Percentiles rank a stretch among this genome's conserved stretches.
Conservation (phyloP, 2,329 filamentous ascomycete genomes). For the Exophiala lecanii-corni region DNA sequence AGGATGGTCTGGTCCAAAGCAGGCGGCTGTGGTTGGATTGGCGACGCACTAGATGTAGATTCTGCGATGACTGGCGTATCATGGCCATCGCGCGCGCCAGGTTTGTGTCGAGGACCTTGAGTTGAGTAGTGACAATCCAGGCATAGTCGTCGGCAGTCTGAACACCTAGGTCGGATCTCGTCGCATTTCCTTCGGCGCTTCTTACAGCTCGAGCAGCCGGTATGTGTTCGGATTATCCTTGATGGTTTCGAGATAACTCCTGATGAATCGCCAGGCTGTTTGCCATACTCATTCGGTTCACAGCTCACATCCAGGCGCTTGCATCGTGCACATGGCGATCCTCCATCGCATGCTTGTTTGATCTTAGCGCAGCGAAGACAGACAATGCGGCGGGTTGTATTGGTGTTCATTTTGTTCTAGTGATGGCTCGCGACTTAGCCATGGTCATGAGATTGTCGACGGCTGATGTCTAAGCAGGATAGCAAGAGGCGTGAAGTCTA, state of each 20-base stretch:
- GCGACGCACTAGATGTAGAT: conserved; percentile 22
- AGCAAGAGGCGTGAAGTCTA: too few species aligned
- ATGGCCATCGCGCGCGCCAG: too few species aligned
- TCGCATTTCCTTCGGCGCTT: conserved; percentile 22
- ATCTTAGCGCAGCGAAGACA: conserved; percentile 12
- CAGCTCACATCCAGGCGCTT: conserved; percentile 24
- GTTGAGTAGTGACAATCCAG: conserved; percentile 12
- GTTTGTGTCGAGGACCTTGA: not conserved
- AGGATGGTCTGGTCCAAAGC: conserved; percentile 13
- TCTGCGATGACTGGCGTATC: conserved; percentile 28
- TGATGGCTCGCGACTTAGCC: too few species aligned
- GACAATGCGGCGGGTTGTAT: conserved; percentile 1
- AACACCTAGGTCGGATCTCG: conserved; percentile 25
- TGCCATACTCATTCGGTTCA: conserved; percentile 18
- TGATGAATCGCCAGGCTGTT: not conserved
- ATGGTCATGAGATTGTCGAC: too few species aligned
- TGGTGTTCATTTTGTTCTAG: not conserved
- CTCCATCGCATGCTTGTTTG: conserved; percentile 31
- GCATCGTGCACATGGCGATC: conserved; percentile 27
- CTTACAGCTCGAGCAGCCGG: conserved; percentile 29
- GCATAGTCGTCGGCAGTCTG: conserved; percentile 29
- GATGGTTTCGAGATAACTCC: conserved; percentile 18
- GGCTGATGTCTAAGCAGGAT: too few species aligned
- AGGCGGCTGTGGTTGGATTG: too few species aligned
- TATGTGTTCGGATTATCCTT: conserved; percentile 27